Percentiles rank a stretch among this genome's conserved stretches.
These are phyloP conservation scores for Penicillium sp. DNA, from an alignment of 2,329 filamentous ascomycete species.

Conservation along the genomic window DNA sequence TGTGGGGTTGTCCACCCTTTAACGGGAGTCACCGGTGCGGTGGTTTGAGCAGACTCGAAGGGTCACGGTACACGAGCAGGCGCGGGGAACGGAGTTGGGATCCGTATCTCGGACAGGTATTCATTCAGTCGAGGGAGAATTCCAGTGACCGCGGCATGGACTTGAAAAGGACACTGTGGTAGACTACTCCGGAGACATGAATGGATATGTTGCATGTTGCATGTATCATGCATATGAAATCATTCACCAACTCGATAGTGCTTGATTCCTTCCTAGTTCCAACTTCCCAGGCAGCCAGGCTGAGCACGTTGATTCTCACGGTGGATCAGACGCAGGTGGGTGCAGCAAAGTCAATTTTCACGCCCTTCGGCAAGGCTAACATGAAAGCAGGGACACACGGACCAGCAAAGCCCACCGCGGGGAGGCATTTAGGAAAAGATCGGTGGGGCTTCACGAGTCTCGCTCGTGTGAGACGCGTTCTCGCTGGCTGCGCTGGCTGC, in stretches of 20 bases:
- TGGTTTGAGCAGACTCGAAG: background rate
- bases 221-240: conserved; percentile 1
- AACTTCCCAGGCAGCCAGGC: too few relatives aligned
- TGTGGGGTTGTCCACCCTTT: background rate
- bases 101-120: background rate
- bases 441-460: conserved; percentile 12
- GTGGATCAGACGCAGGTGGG: background rate
- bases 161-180: background rate
- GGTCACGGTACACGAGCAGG: too few relatives aligned
- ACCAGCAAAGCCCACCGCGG: conserved; percentile 28
- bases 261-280: background rate
- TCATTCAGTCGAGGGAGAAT: background rate
- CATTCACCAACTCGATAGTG: background rate
- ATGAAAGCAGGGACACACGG: conserved; percentile 17
- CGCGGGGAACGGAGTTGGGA: background rate
- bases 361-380: conserved; percentile 30
- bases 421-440: conserved; percentile 33
- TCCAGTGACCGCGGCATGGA: background rate
- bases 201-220: background rate
- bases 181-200: too few relatives aligned
- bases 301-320: background rate
- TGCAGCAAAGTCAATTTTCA: conserved; percentile 28
- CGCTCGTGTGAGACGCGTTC: too few relatives aligned
- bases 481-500: too few relatives aligned
- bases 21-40: background rate